Evolutionary conservation across 1,139 yeast species (phyloP).

Genomic region (Debaryomycetaceae sp.): DNA sequence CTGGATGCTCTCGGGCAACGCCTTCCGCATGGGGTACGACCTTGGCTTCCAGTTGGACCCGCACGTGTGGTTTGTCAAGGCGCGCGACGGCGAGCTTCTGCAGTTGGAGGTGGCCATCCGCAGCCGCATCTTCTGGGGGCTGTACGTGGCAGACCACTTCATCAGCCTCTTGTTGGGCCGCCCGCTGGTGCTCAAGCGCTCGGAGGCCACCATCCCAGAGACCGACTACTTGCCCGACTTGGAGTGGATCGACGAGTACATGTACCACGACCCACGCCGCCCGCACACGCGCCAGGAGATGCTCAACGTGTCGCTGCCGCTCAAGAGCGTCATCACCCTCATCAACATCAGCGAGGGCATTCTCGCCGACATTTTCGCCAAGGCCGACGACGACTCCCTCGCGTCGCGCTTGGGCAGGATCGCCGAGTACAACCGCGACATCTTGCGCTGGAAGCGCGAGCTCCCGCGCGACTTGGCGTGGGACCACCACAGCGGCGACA

Average conservation of each 20-base stretch:
- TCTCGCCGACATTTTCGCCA: constrained; percentile 51
- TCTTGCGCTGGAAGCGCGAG: constrained; percentile 45
- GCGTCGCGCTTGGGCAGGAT: constrained; percentile 35
- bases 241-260: constrained; percentile 49
- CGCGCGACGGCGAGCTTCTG: constrained; percentile 22
- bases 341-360: constrained; percentile 51
- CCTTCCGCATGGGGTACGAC: constrained; percentile 62
- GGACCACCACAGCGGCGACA: constrained; percentile 44
- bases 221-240: constrained; percentile 59
- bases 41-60: constrained; percentile 64
- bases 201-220: constrained; percentile 59
- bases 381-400: constrained; percentile 30
- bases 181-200: constrained; percentile 51
- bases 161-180: constrained; percentile 56
- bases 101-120: constrained; percentile 49
- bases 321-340: constrained; percentile 44
- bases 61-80: constrained; percentile 47
- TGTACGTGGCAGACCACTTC: constrained; percentile 62
- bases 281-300: constrained; percentile 17
- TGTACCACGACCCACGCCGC: constrained; percentile 24
- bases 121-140: constrained; percentile 64
- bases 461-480: constrained; percentile 49
- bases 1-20: constrained; percentile 60
- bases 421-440: constrained; percentile 43
- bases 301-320: constrained; percentile 44